Evolutionary conservation across 176 grass and related monocot genomes (phyloP), one percentile per base, ranked within the genome.

Genomic region (Pontederia paniculata): DNA sequence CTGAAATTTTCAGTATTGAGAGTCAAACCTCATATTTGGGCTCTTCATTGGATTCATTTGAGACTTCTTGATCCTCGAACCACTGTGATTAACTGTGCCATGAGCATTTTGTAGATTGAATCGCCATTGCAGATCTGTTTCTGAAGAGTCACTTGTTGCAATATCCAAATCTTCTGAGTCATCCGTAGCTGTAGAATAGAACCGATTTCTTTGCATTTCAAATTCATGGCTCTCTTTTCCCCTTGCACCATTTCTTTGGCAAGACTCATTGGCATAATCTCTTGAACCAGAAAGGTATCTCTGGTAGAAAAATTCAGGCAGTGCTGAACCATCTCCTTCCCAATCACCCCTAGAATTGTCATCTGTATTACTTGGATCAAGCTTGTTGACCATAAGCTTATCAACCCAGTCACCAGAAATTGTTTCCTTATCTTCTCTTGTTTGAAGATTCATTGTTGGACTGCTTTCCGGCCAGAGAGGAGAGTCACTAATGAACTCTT

Each of bases 121-220:
- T 58, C 88, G 93, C 93, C 93, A 98, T 18, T 84, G 75, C 64
- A 79, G 79, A 55, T 98, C 93, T 72, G 87, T 85, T 87, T 98
- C 93, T 44, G 93, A 98, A 55, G 93, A 98, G 84, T 98, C 93
- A 65, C 93, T 98, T 22, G 93, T 98, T 59, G 87, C 93, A 70
- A 98, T 76, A 65, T 97, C 93, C 63, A 91, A 72, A 55, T 98
- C 93, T 80, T 98, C 93, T 4, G 86, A 91, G 56, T 88, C 93
- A 57, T 98, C 93, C 10, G 86, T 88, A 70, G 85, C 80, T 23
- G 64, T 73, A 65, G 77, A 86, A 45, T 83, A 91, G 59, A 90
- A 91, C n/a, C 51, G 68, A 51, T 74, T 70, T 72, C 74, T 72
- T 81, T 76, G 81, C 64, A 83, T 74, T 18, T 80, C 80, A 62